Base-by-base conservation (phyloP, 148 eudicot genomes). In the Rheum nobile region DNA sequence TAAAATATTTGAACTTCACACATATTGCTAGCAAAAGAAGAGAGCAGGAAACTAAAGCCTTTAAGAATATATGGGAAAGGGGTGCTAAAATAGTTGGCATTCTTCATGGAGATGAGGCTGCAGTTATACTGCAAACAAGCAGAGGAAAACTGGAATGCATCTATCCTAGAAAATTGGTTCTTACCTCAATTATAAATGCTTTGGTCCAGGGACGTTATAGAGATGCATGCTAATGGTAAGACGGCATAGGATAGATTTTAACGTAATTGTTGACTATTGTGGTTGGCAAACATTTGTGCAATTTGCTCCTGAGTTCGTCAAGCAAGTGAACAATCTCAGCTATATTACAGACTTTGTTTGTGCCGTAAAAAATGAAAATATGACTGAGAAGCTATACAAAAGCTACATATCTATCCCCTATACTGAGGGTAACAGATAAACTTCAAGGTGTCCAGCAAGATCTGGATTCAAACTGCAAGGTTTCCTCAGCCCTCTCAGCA, bases 71-170 rank as follows among this genome's bases (percentile, higher is more conserved):
- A 72, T 95, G 99, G 99, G 99, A 95, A 82, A 92, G 88, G 73
- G 93, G 99, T 74, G 89, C 99, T 71, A 89, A 81, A 79, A 77
- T 95, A 71, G 78, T 86, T 32, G 93, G 97, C 13, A 91, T 91
- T 75, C 87, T 91, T 72, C 96, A 95, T 84, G 98, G 97, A 74
- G 98, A 95, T 82, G 96, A 86, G 78, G 93, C 98, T 75, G 89
- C 93, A 72, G 85, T 88, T 78, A 82, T 95, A 73, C 77, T 91
- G 65, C 96, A 91, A 83, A 88, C 98, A 59, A 79, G 41, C 75
- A 85, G 98, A 81, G 98, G 98, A 79, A 95, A 91, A 79, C 85
- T 95, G 73, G 98, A 95, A 80, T 90, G 97, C 82, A 80, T 95
- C 65, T 91, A 79, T 80, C 98, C 98, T 0, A 84, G 98, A 80